Base-by-base conservation (phyloP, 2,329 filamentous ascomycete species). In the Neofusicoccum ribis region DNA sequence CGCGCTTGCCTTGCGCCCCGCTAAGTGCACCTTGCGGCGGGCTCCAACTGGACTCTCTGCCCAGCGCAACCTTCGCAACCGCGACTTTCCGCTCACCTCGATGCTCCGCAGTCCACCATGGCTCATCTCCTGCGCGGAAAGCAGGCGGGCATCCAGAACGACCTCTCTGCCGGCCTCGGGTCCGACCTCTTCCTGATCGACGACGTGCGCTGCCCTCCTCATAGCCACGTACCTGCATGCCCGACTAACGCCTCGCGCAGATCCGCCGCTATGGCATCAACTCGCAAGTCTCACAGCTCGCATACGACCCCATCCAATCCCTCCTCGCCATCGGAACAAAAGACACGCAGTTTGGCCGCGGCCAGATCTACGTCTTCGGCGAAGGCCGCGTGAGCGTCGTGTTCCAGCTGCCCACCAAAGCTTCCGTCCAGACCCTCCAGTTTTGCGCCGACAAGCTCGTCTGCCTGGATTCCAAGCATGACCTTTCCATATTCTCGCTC, bases 301-400 rank as follows among this genome's bases (percentile, higher is more conserved):
- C 93, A 67, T 98, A 96, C 81, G 93, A 98, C 70, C 93, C 95
- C 1, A 85, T 97, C 12, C 95, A 99, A 76, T 97, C 93, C 34
- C 88, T 99, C 65, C 85, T 99, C 60, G 95, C 95, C 47, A 87
- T 98, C 68, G 95, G 93, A 66, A 99, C 95, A 47, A 91, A 88
- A 75, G 91, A 96, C 78, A 92, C 90, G 69, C 89, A 91, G 72
- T 96, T 91, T 74, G 93, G 93, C 66, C 87, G 88, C 39, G 94
- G 94, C 27, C 89, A 93, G 75, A 91, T 99, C 75, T 96, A 96
- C 78, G 82, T 99, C 70, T 90, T 95, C 76, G 95, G 95, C 49
- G 90, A 91, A 76, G 86, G 86, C 65, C 88, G 95, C 67, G 90
- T 98, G 61, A 87, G 90, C 69, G 91, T 91, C 71, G 86, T 88